Base-by-base conservation (phyloP, 371 early-diverging fungal species). In the Mortierella sp. region DNA sequence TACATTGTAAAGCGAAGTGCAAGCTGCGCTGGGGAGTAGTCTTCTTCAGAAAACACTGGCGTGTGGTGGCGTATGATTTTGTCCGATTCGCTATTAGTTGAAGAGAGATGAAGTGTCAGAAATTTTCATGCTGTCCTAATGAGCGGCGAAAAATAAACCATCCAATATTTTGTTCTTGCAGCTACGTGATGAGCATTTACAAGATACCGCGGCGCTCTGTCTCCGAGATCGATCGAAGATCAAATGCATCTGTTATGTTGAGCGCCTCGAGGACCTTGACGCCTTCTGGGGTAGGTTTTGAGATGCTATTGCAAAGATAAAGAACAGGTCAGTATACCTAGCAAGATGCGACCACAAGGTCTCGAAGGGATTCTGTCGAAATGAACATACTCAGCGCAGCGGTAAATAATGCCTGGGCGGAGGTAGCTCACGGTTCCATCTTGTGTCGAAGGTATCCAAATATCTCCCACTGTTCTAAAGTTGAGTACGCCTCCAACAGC, bases 21-120 rank as follows among this genome's bases (percentile, higher is more conserved):
- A 53, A 91, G 75, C 51, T 87, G 87, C n/a, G 85, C 87, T 37
- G 91, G 91, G 0, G 89, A 89, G 73, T 88, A 89, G 60, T 90
- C 91, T 26, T 78, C 83, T 40, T 87, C 85, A 12, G 83, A 82
- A 66, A 91, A 90, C 45, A 90, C 85, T 9, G 91, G 89, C 1
- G 83, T 86, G 43, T 86, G 88, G 32, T 85, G 85, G 8, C 87
- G 78, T 42, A 23, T 76, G 15, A 84, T 70, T 12, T 62, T 67
- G 8, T 67, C 76, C 26, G 75, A 59, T n/a, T 78, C 66, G 34
- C 84, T 82, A 71, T 7, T 34, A 45, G 8, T 51, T 13, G 15
- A 22, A 35, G 7, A 0, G 35, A 42, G 22, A 49, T 23, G 49
- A 49, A 49, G 15, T 49, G 49, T 49, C 23, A 49, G 49, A n/a